phyloP scores from a whole-genome alignment of 2,329 filamentous ascomycete species.

The Aspergillus brasiliensis region DNA sequence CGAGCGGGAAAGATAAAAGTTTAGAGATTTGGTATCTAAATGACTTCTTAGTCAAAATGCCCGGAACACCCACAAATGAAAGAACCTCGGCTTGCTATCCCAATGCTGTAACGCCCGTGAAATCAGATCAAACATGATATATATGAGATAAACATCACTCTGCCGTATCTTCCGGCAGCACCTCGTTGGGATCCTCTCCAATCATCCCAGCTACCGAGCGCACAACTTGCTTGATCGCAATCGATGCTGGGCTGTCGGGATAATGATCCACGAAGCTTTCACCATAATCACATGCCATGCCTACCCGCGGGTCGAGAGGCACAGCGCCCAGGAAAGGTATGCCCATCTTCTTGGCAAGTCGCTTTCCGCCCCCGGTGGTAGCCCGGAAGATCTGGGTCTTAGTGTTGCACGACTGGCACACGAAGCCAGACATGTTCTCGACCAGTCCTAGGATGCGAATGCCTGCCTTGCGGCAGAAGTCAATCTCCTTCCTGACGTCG shows the following conservation, averaged over 20 bases:
- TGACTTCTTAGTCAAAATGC: conserved; percentile 26
- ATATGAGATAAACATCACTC: conserved; percentile 22
- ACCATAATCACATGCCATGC: conserved; percentile 95
- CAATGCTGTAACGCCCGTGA: conserved; percentile 27
- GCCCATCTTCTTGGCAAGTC: conserved; percentile 79
- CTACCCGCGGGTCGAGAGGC: conserved; percentile 88
- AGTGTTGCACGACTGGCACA: conserved; percentile 88
- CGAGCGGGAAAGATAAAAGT: background rate
- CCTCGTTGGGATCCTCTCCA: conserved; percentile 61
- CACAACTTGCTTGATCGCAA: conserved; percentile 79
- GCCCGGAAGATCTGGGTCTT: conserved; percentile 82
- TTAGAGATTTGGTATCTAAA: conserved; percentile 17
- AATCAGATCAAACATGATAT: conserved; percentile 13
- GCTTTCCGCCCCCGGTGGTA: conserved; percentile 82
- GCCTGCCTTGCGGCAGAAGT: conserved; percentile 93
- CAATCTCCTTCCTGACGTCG: conserved; percentile 95
- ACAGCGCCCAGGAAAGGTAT: conserved; percentile 89
- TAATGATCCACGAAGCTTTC: conserved; percentile 96
- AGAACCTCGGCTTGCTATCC: conserved; percentile 3
- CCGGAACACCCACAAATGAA: conserved; percentile 4
- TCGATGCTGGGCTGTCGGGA: conserved; percentile 87
- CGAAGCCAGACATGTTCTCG: conserved; percentile 97
- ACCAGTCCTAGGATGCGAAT: conserved; percentile 87
- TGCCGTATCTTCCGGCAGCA: conserved; percentile 39
- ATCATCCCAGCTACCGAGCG: conserved; percentile 68